These are phyloP conservation scores for Nicotiana rustica DNA, from an alignment of 305 asterid genomes.

Conservation along the genomic window DNA sequence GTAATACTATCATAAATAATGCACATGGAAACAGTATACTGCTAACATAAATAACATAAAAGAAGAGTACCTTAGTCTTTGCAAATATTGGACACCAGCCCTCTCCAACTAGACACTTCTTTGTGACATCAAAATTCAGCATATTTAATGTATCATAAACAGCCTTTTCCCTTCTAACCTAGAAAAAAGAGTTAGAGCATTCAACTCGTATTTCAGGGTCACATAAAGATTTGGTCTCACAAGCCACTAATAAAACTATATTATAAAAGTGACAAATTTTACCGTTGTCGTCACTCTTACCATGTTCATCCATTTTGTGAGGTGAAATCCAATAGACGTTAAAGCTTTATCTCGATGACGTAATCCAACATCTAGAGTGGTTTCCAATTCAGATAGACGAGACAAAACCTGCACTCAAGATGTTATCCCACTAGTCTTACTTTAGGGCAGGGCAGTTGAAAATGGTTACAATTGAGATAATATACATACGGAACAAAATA, in stretches of 20 bases:
- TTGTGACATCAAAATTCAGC: conserved; percentile 97
- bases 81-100: conserved; percentile 99
- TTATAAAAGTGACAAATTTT: neutral
- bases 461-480: neutral
- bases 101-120: conserved; percentile 98
- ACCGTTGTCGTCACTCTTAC: conserved; percentile 45
- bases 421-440: conserved; percentile 33
- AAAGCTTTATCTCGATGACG: conserved; percentile 87
- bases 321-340: conserved; percentile 77
- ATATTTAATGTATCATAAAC: conserved; percentile 89
- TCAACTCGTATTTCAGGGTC: conserved; percentile 25
- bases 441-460: neutral
- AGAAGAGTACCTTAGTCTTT: conserved; percentile 66
- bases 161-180: conserved; percentile 98
- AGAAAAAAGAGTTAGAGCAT: conserved; percentile 42
- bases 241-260: neutral
- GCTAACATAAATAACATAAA: neutral
- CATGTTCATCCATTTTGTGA: conserved; percentile 85
- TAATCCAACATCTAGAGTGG: conserved; percentile 92
- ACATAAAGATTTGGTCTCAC: conserved; percentile 2
- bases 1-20: neutral
- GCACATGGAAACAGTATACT: conserved; percentile 17
- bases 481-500: neutral
- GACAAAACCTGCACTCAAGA: conserved; percentile 71
- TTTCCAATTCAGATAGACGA: conserved; percentile 87